Evolutionary conservation across 768 basidiomycete species (phyloP), one percentile per base, ranked within the genome.

Genomic region (Leccinum subgranulosum): DNA sequence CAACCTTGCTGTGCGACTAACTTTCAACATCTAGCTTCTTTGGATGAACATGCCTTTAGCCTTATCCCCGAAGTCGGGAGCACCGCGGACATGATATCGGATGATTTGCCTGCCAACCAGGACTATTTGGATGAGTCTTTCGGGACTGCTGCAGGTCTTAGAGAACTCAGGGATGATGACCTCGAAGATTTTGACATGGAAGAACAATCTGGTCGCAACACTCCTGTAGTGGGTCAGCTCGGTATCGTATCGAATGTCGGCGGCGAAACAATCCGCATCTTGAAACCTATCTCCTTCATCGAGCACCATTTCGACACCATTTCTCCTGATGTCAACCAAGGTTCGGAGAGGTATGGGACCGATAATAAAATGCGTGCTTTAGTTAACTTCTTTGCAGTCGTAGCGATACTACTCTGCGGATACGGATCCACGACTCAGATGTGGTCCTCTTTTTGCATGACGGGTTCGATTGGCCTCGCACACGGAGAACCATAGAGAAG

Each of bases 381-480:
- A 47, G 59, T 36, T 68, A 43, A 53, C 48, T 52, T 46, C 45
- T 36, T 51, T 34, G 5, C 53, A 84, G 81, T 47, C 63, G 70
- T 28, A 79, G 78, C 11, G 79, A 81, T 31, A 81, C 81, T 8
- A 76, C 69, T 25, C 58, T 85, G n/a, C 79, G 75, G 28, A 65
- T 89, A 56, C 79, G 84, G 25, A 64, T 92, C 5, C 77, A 81
- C 45, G 74, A 88, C 45, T 84, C 83, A 54, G 80, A 90, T 61
- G 70, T 90, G 49, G 81, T 81, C 1, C 65, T 98, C 23, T 81
- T 86, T 52, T 79, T 99, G 3, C 91, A 97, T 67, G 92, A 94
- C 56, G 97, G 97, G 2, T 99, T 94, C 65, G 97, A 99, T 69
- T 99, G 97, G 95, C 73, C 69, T 2, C 79, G 79, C 49, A 99